Percentiles rank a stretch among this genome's conserved stretches.
Evolutionary conservation across 495 filamentous ascomycete genomes (phyloP).

Genomic region (Talaromyces adpressus): DNA sequence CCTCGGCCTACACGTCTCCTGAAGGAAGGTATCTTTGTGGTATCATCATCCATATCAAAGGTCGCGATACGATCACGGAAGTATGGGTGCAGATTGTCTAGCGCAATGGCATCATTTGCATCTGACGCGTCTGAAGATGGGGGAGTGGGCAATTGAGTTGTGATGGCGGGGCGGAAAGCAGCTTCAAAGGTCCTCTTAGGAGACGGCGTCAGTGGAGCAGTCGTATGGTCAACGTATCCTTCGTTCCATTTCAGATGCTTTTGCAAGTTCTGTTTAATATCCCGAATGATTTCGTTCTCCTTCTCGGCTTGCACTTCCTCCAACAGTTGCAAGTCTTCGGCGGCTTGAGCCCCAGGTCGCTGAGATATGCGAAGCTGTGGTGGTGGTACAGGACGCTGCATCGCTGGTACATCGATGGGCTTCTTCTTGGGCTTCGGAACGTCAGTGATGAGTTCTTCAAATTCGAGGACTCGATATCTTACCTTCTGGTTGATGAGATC

Average conservation of each 20-base stretch:
- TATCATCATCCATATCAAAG: slow-evolving; percentile 39
- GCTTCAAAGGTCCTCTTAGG: slow-evolving; percentile 49
- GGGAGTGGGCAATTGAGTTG: slow-evolving; percentile 78
- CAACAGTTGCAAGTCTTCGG: slow-evolving; percentile 64
- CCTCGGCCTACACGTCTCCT: slow-evolving; percentile 67
- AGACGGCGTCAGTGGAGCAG: slow-evolving; percentile 70
- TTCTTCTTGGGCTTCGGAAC: slow-evolving; percentile 62
- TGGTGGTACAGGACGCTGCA: slow-evolving; percentile 47
- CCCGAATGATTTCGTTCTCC: slow-evolving; percentile 66
- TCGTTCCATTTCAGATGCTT: slow-evolving; percentile 85
- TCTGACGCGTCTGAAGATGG: slow-evolving; percentile 70
- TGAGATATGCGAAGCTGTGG: slow-evolving; percentile 59
- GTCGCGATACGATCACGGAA: slow-evolving; percentile 42
- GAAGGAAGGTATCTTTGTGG: slow-evolving; percentile 50
- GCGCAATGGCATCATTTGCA: slow-evolving; percentile 35
- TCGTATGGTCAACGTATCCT: slow-evolving; percentile 75
- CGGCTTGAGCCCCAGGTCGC: slow-evolving; percentile 61
- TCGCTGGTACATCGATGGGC: slow-evolving; percentile 41
- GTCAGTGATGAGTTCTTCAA: background rate
- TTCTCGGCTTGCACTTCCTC: slow-evolving; percentile 73
- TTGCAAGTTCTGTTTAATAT: slow-evolving; percentile 72
- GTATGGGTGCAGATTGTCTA: slow-evolving; percentile 33
- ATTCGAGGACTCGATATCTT: slow-evolving; percentile 19
- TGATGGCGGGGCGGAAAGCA: slow-evolving; percentile 70
- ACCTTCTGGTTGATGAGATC: slow-evolving; percentile 93